These are phyloP conservation scores for Helicostylum pulchrum DNA, from an alignment of 192 early-diverging fungal species.

Conservation along the genomic window DNA sequence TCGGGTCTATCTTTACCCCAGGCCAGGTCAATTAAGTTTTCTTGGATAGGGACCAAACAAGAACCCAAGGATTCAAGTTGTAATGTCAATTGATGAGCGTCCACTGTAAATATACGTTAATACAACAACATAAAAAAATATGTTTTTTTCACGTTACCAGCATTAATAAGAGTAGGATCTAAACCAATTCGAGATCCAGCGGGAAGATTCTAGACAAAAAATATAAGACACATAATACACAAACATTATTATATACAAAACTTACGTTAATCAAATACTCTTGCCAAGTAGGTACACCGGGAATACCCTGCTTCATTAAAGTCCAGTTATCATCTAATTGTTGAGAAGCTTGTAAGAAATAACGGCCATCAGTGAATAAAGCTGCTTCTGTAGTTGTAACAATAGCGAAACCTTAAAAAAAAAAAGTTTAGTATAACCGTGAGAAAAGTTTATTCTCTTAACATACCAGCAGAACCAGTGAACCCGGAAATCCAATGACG, in stretches of 20 bases:
- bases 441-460: neutral
- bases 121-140: neutral
- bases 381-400: constrained; percentile 76
- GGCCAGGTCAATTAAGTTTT: constrained; percentile 84
- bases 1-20: constrained; percentile 76
- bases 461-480: constrained; percentile 89
- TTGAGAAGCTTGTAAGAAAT: constrained; percentile 92
- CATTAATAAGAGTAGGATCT: constrained; percentile 84
- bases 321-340: constrained; percentile 93
- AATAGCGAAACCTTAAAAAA: constrained; percentile 68
- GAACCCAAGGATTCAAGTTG: constrained; percentile 46
- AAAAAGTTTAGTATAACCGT: constrained; percentile 8
- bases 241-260: neutral
- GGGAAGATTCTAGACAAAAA: constrained; percentile 49
- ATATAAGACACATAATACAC: neutral
- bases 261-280: constrained; percentile 76
- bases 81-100: constrained; percentile 24
- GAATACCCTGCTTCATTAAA: constrained; percentile 88
- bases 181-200: constrained; percentile 83
- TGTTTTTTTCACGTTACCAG: constrained; percentile 42
- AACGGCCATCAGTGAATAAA: constrained; percentile 96
- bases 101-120: constrained; percentile 19
- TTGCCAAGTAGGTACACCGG: constrained; percentile 85
- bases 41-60: constrained; percentile 61
- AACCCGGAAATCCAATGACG: constrained; percentile 93